Evolutionary conservation across 805 yeast species (phyloP).

Genomic region (Lipomyces yamanashiensis): DNA sequence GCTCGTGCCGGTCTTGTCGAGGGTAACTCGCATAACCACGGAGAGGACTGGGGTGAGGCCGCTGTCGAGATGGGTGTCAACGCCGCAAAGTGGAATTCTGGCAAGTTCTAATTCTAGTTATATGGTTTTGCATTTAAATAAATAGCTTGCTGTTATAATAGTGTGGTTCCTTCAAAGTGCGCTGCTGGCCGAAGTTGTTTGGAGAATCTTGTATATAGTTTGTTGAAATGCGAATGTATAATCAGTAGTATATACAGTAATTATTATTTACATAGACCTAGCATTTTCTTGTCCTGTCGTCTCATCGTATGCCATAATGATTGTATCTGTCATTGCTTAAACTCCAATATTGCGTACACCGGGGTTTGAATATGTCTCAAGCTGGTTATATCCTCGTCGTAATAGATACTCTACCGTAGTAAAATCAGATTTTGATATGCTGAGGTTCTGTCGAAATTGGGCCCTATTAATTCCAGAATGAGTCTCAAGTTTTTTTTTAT

Average conservation of each 20-base stretch:
- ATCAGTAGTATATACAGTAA: not conserved
- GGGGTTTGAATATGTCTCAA: conserved; percentile 72
- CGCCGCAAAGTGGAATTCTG: conserved; percentile 37
- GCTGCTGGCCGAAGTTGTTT: no score
- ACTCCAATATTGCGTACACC: conserved; percentile 66
- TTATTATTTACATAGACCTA: not conserved
- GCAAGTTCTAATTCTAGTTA: conserved; percentile 19
- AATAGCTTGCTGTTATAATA: not conserved
- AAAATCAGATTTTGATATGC: conserved; percentile 75
- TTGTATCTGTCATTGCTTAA: not conserved
- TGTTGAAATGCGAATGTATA: not conserved
- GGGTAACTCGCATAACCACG: conserved; percentile 85
- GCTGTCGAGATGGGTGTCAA: conserved; percentile 88
- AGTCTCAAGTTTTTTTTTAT: no score
- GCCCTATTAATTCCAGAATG: conserved; percentile 16
- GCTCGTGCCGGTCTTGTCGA: conserved; percentile 82
- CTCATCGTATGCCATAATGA: no score
- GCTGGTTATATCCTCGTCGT: conserved; percentile 71
- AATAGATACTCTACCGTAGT: conserved; percentile 83
- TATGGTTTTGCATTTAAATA: not conserved
- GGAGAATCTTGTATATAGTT: no score
- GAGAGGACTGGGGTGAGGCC: conserved; percentile 98
- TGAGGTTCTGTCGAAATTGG: conserved; percentile 66
- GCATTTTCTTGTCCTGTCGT: not conserved
- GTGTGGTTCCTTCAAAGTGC: not conserved